Conservation (phyloP, 768 basidiomycete genomes). For the Suillus americanus region DNA sequence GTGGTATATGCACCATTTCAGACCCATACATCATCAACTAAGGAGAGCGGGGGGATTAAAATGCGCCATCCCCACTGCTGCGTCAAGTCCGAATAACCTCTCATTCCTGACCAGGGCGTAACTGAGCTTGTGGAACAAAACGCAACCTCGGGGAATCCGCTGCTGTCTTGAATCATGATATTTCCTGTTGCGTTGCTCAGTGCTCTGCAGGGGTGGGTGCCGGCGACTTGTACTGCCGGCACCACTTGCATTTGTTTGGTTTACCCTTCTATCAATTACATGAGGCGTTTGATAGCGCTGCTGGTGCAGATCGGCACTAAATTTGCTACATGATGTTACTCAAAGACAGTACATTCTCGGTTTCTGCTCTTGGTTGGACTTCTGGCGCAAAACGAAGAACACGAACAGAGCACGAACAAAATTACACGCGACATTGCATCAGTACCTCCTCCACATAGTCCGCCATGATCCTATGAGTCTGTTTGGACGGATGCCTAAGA, state of each 20-base stretch:
- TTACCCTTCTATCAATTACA: neutral
- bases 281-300: neutral
- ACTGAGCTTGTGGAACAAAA: too few relatives aligned
- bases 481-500: conserved; percentile 48
- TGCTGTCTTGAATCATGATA: too few relatives aligned
- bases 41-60: too few relatives aligned
- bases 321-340: neutral
- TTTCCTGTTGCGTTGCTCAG: too few relatives aligned
- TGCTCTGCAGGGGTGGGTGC: neutral
- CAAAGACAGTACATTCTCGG: neutral
- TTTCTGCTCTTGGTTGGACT: neutral
- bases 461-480: conserved; percentile 52
- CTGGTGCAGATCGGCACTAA: neutral
- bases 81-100: too few relatives aligned
- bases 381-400: neutral
- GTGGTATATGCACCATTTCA: too few relatives aligned
- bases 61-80: too few relatives aligned
- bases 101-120: too few relatives aligned
- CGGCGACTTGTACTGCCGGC: too few relatives aligned
- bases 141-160: too few relatives aligned
- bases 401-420: neutral
- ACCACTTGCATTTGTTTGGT: neutral
- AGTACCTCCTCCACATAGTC: conserved; percentile 47
- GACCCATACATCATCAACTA: too few relatives aligned
- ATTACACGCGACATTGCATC: conserved; percentile 23